These are phyloP conservation scores for Xylaria digitata DNA, from an alignment of 2,329 filamentous ascomycete species.

Conservation along the genomic window DNA sequence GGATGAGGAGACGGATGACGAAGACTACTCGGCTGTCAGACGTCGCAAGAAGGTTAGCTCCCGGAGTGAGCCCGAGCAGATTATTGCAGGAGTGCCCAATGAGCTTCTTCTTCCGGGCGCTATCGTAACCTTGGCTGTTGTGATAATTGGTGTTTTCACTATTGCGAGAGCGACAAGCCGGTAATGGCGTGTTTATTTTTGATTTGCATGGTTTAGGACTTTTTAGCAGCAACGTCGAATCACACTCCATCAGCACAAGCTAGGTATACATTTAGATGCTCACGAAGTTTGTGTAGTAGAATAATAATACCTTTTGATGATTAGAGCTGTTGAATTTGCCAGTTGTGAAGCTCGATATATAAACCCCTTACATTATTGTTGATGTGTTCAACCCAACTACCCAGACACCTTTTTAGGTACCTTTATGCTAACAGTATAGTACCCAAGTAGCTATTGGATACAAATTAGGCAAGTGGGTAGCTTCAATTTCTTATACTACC, in stretches of 20 bases:
- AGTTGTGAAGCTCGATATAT: neutral
- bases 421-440: neutral
- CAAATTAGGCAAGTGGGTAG: too few species aligned
- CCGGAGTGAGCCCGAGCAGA: conserved; percentile 72
- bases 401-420: neutral
- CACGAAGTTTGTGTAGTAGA: conserved; percentile 32
- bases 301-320: conserved; percentile 35
- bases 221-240: conserved; percentile 19
- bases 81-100: conserved; percentile 92
- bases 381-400: neutral
- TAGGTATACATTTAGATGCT: conserved; percentile 27
- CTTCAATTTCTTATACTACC: too few species aligned
- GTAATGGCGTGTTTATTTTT: conserved; percentile 45
- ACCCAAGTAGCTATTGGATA: too few species aligned
- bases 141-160: conserved; percentile 93
- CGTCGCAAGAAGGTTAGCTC: conserved; percentile 59
- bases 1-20: conserved; percentile 67
- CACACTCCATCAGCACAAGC: conserved; percentile 9
- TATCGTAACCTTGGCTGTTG: conserved; percentile 92
- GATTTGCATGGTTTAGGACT: conserved; percentile 34
- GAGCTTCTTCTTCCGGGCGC: conserved; percentile 93
- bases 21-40: conserved; percentile 64
- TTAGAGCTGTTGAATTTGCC: neutral
- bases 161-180: conserved; percentile 76
- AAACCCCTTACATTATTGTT: neutral